Conservation (phyloP, 2,329 filamentous ascomycete species). For the Epicoccum sorghinum region DNA sequence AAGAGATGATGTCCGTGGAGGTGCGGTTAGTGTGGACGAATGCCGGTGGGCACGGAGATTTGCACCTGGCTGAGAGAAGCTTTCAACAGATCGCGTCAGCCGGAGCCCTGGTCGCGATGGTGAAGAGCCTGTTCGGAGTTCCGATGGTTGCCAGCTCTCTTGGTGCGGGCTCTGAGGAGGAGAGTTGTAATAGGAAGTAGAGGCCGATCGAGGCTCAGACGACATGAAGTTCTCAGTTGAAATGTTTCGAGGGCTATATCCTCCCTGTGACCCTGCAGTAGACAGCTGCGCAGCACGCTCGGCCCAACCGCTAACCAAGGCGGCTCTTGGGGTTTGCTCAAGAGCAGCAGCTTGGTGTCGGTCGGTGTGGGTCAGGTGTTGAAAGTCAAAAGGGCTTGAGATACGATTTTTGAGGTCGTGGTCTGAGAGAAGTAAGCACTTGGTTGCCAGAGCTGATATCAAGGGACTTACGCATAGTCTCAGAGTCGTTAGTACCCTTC, state of each 20-base stretch:
- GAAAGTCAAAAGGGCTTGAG: conserved; percentile 68
- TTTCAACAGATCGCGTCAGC: conserved; percentile 52
- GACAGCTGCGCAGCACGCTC: conserved; percentile 6
- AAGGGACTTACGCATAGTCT: conserved; percentile 32
- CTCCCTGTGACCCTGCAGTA: not conserved
- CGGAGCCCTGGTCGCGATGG: conserved; percentile 30
- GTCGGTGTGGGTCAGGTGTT: conserved; percentile 66
- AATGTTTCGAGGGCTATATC: not conserved
- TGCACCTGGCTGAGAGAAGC: conserved; percentile 61
- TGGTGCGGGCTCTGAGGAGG: conserved; percentile 32
- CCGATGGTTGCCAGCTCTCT: conserved; percentile 20
- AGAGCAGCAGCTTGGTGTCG: conserved; percentile 60
- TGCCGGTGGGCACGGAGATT: conserved; percentile 48
- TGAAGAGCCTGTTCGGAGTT: conserved; percentile 16
- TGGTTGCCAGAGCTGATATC: not conserved
- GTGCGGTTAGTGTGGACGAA: conserved; percentile 49
- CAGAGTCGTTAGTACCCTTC: conserved; percentile 30
- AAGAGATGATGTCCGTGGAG: conserved; percentile 49
- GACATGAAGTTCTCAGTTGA: conserved; percentile 7
- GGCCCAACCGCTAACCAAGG: conserved; percentile 51
- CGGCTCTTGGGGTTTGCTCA: conserved; percentile 57
- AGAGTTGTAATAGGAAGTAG: conserved; percentile 25
- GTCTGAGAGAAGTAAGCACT: conserved; percentile 19
- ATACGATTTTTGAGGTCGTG: conserved; percentile 50
- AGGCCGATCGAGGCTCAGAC: conserved; percentile 24